Percentiles rank a stretch among this genome's conserved stretches.
These are phyloP conservation scores for Aspergillus brunneoviolaceus DNA, from an alignment of 2,329 filamentous ascomycete genomes.

Conservation along the genomic window DNA sequence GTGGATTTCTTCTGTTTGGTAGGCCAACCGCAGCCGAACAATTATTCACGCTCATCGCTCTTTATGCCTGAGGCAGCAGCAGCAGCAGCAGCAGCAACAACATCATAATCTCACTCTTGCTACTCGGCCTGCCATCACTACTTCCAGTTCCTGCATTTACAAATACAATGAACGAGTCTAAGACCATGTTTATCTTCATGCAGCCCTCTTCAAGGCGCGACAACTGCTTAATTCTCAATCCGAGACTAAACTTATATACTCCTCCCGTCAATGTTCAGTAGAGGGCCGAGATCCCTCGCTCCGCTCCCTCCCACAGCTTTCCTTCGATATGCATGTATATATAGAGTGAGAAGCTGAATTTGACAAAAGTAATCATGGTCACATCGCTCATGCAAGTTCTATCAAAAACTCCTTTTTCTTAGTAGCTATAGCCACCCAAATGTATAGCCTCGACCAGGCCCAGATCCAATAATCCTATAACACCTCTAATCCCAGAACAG, in stretches of 20 bases:
- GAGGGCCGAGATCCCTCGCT: background rate
- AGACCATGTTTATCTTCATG: background rate
- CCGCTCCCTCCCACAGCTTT: background rate
- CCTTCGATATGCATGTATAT: background rate
- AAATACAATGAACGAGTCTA: no score
- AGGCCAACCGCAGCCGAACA: slow-evolving; percentile 11
- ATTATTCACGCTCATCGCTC: slow-evolving; percentile 7
- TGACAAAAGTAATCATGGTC: slow-evolving; percentile 21
- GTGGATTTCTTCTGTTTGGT: slow-evolving; percentile 5
- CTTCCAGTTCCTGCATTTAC: no score
- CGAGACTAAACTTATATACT: background rate
- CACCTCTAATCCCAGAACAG: slow-evolving; percentile 6
- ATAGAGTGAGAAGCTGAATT: background rate
- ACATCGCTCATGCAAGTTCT: slow-evolving; percentile 20
- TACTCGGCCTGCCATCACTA: no score
- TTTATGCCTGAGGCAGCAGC: background rate
- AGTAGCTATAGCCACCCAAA: slow-evolving; percentile 8
- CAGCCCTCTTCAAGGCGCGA: background rate
- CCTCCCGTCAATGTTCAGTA: background rate
- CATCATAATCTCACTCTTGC: no score
- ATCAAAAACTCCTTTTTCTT: slow-evolving; percentile 16
- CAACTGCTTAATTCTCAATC: background rate
- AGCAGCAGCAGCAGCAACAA: no score
- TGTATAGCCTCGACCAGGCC: slow-evolving; percentile 12
- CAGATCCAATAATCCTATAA: background rate